Conservation (phyloP, 306 rosid species). For the Castanospermum australe region DNA sequence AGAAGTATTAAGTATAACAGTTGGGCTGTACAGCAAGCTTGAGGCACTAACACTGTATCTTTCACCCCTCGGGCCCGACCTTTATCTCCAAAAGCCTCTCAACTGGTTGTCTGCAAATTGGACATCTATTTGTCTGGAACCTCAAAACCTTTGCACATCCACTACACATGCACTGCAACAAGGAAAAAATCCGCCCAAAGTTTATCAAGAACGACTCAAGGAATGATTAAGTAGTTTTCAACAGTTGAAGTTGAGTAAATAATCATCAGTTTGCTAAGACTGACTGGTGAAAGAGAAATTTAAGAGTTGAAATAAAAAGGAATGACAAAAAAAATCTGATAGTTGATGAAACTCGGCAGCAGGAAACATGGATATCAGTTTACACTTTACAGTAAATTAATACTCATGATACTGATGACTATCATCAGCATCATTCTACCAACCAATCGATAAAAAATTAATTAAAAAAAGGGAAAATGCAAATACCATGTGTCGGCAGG, state of each 20-base stretch:
- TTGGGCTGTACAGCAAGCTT: conserved; percentile 48
- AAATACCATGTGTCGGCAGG: conserved; percentile 99
- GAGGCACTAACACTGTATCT: background rate
- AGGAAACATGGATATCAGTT: background rate
- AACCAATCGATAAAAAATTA: conserved; percentile 10
- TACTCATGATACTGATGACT: background rate
- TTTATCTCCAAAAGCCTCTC: conserved; percentile 95
- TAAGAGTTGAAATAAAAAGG: background rate
- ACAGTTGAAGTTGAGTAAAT: background rate
- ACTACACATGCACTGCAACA: conserved; percentile 90
- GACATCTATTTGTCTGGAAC: conserved; percentile 88
- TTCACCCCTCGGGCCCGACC: conserved; percentile 68
- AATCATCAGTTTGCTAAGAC: background rate
- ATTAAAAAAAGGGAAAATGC: background rate
- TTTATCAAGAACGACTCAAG: conserved; percentile 2
- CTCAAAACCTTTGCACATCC: conserved; percentile 90
- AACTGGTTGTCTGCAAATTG: conserved; percentile 96
- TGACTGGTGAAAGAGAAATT: background rate
- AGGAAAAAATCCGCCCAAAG: conserved; percentile 20
- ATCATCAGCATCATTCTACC: conserved; percentile 1
- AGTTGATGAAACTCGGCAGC: background rate
- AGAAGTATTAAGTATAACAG: conserved; percentile 26
- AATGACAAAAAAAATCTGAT: background rate
- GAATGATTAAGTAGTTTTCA: background rate
- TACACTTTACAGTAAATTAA: conserved; percentile 2